phyloP scores from a whole-genome alignment of 352 stramenopile species.

The Phytophthora sansomeana region DNA sequence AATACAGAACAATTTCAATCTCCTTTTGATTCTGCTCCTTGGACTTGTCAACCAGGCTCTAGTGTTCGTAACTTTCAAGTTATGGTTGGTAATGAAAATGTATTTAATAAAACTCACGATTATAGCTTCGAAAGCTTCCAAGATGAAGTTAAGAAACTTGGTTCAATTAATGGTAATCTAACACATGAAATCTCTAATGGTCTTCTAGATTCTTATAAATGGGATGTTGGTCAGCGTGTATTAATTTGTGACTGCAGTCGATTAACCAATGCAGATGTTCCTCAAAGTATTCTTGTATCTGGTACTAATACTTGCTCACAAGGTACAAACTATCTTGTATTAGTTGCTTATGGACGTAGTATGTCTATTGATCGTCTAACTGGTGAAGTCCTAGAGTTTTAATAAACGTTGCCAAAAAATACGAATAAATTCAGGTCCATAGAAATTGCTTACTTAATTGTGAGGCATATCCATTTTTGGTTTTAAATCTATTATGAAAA shows the following conservation, averaged over 20 bases:
- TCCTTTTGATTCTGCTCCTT: conserved; percentile 26
- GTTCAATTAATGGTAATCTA: conserved; percentile 24
- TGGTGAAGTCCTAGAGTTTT: too few species aligned
- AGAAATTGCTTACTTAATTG: too few species aligned
- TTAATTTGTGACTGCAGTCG: not conserved
- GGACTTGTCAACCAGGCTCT: conserved; percentile 19
- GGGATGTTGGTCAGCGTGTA: conserved; percentile 9
- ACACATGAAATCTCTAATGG: conserved; percentile 22
- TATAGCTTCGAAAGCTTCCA: not conserved
- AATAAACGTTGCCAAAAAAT: too few species aligned
- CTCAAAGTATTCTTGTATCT: conserved; percentile 3
- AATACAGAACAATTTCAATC: too few species aligned
- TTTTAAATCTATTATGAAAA: too few species aligned
- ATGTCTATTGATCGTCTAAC: conserved; percentile 17
- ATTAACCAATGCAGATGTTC: conserved; percentile 4
- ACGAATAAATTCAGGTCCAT: too few species aligned
- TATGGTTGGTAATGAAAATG: conserved; percentile 25
- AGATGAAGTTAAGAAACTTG: conserved; percentile 21
- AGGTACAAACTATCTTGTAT: not conserved
- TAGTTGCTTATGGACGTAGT: not conserved
- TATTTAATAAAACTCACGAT: conserved; percentile 21
- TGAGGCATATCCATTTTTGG: too few species aligned
- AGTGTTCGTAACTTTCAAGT: conserved; percentile 22
- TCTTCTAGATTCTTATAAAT: conserved; percentile 24
- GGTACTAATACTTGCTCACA: conserved; percentile 1